These are phyloP conservation scores for Candida orba DNA, from an alignment of 805 yeast species.

Conservation along the genomic window DNA sequence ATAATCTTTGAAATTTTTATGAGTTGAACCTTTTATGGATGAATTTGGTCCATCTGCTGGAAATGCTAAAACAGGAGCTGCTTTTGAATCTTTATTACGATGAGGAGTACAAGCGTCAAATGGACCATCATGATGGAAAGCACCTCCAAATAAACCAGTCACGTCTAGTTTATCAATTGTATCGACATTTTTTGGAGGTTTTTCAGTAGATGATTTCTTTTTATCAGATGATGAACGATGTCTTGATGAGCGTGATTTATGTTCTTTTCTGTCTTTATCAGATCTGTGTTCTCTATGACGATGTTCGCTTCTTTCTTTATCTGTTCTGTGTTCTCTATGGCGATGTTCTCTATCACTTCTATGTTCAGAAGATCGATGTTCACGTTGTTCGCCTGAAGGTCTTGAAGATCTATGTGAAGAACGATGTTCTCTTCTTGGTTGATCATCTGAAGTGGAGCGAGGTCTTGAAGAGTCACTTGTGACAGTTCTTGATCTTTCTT, in stretches of 20 bases:
- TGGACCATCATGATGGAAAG: constrained; percentile 98
- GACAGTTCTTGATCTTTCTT: constrained; percentile 22
- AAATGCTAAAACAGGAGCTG: constrained; percentile 92
- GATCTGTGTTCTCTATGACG: constrained; percentile 11
- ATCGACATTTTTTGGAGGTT: constrained; percentile 70
- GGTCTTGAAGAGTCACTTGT: constrained; percentile 3
- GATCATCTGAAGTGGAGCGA: constrained; percentile 5
- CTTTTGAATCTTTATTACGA: constrained; percentile 67
- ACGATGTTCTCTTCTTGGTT: constrained; percentile 2
- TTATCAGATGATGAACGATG: constrained; percentile 11
- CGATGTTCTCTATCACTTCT: constrained; percentile 8
- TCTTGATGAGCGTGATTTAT: constrained; percentile 9
- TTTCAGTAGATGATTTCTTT: constrained; percentile 29
- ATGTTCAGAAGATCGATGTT: constrained; percentile 2
- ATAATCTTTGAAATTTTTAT: constrained; percentile 49
- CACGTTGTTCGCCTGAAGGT: constrained; percentile 1
- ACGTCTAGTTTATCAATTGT: constrained; percentile 94
- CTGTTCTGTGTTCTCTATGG: constrained; percentile 8
- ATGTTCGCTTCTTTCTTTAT: constrained; percentile 10
- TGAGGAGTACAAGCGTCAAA: constrained; percentile 98
- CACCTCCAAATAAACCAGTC: constrained; percentile 88
- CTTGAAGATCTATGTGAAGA: constrained; percentile 1
- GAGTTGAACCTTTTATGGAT: constrained; percentile 65
- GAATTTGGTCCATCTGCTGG: constrained; percentile 94
- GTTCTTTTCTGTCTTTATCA: constrained; percentile 13